Conservation (phyloP, 768 basidiomycete species). For the Neoboletus subvelutipes region DNA sequence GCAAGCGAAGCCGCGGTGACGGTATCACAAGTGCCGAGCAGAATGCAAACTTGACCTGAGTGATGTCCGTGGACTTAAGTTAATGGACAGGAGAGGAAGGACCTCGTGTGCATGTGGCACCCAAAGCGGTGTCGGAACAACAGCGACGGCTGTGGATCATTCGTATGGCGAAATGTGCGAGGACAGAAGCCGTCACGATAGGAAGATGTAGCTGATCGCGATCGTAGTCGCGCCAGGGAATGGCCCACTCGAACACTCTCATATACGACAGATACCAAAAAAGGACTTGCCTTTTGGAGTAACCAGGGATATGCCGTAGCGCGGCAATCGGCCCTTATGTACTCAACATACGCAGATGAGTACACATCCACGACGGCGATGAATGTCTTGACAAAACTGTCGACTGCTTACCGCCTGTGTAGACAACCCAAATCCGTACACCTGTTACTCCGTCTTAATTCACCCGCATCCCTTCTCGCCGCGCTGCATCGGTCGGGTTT, state of each 20-base stretch:
- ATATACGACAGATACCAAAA: conserved; percentile 20
- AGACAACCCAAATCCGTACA: not conserved
- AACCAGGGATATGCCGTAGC: conserved; percentile 27
- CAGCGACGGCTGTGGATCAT: conserved; percentile 20
- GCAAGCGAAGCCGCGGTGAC: conserved; percentile 40
- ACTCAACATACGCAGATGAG: conserved; percentile 9
- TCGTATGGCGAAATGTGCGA: conserved; percentile 14
- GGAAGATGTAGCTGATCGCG: conserved; percentile 17
- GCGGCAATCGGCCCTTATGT: conserved; percentile 32
- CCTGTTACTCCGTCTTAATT: not conserved
- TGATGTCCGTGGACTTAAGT: conserved; percentile 42
- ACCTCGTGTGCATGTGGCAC: conserved; percentile 37
- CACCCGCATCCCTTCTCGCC: not conserved
- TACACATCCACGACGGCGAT: conserved; percentile 9
- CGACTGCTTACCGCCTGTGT: not conserved
- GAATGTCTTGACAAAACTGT: conserved; percentile 1
- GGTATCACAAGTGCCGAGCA: conserved; percentile 36
- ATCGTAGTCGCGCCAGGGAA: conserved; percentile 3
- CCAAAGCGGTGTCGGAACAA: conserved; percentile 31
- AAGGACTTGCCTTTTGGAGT: conserved; percentile 27
- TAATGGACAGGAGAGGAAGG: conserved; percentile 37
- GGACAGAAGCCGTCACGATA: conserved; percentile 3
- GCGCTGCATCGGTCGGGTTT: not conserved
- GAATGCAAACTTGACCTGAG: conserved; percentile 26
- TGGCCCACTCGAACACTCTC: not conserved